Conservation (phyloP, 2,329 filamentous ascomycete species). For the Ophiostoma fasciatum region DNA sequence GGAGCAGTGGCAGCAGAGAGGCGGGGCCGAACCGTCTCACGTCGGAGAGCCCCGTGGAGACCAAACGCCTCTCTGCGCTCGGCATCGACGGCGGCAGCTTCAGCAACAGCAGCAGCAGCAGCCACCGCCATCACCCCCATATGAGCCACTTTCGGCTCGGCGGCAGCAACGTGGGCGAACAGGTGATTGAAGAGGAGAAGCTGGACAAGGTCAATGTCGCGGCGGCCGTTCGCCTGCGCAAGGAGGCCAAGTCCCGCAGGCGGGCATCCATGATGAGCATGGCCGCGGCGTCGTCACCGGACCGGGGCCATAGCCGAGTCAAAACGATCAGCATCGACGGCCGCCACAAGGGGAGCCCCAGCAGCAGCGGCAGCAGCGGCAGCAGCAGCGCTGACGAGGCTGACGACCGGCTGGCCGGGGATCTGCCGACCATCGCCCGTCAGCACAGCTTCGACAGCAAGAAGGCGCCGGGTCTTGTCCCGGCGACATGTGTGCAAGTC, state of each 20-base stretch:
- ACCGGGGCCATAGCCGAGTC: neutral
- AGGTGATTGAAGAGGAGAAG: constrained; percentile 13
- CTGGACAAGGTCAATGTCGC: constrained; percentile 15
- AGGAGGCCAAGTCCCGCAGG: constrained; percentile 18
- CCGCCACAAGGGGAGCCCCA: neutral
- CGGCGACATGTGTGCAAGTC: too few relatives aligned
- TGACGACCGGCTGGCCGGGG: too few relatives aligned
- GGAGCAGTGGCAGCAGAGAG: neutral
- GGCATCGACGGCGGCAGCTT: neutral
- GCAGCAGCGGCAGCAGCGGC: too few relatives aligned
- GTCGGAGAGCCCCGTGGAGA: too few relatives aligned
- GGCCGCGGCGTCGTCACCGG: neutral
- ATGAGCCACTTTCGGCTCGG: neutral
- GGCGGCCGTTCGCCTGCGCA: constrained; percentile 17
- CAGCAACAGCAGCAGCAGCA: constrained; percentile 2
- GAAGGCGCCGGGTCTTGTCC: too few relatives aligned
- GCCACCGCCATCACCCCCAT: constrained; percentile 1
- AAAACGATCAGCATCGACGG: constrained; percentile 1
- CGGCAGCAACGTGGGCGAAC: constrained; percentile 6
- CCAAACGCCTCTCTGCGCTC: constrained; percentile 7
- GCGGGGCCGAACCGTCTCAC: too few relatives aligned
- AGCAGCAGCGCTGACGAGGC: too few relatives aligned
- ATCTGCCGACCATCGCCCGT: too few relatives aligned
- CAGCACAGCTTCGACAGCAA: too few relatives aligned
- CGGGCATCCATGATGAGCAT: constrained; percentile 10